These are phyloP conservation scores for Fusarium longipes DNA, from an alignment of 2,329 filamentous ascomycete genomes.

Conservation along the genomic window DNA sequence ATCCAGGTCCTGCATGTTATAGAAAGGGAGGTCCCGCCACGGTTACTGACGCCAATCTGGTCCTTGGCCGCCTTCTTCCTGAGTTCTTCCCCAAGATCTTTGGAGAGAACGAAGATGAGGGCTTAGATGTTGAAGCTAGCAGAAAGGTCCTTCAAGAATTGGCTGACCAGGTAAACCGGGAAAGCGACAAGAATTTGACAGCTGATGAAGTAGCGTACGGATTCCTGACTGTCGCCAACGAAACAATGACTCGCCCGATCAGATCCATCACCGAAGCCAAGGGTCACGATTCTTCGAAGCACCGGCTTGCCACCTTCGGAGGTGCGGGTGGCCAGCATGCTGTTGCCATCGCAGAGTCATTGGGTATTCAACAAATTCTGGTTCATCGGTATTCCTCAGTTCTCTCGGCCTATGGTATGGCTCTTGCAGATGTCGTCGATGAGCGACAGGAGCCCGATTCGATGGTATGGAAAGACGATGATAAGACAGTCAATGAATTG, in stretches of 20 bases:
- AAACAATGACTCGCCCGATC: conserved; percentile 91
- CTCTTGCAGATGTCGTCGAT: conserved; percentile 90
- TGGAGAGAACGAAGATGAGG: conserved; percentile 86
- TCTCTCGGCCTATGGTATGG: conserved; percentile 92
- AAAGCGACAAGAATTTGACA: conserved; percentile 77
- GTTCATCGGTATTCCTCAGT: conserved; percentile 90
- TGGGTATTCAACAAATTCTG: conserved; percentile 87
- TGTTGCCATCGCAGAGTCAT: conserved; percentile 86
- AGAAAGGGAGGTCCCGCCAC: conserved; percentile 89
- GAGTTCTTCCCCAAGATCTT: conserved; percentile 98
- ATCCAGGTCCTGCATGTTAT: conserved; percentile 91
- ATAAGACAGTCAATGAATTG: conserved; percentile 70
- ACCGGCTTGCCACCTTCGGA: conserved; percentile 91
- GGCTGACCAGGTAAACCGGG: conserved; percentile 80
- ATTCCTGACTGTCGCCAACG: conserved; percentile 90
- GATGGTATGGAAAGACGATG: conserved; percentile 68
- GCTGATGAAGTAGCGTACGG: conserved; percentile 89
- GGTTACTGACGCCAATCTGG: conserved; percentile 93
- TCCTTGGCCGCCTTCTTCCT: conserved; percentile 83
- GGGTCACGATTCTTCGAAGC: conserved; percentile 89
- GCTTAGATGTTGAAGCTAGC: conserved; percentile 80
- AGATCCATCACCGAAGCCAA: conserved; percentile 91
- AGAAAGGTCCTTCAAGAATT: conserved; percentile 80
- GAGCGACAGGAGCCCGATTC: conserved; percentile 85
- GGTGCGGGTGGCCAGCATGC: conserved; percentile 93